These are phyloP conservation scores for Karstenula rhodostoma DNA, from an alignment of 2,329 filamentous ascomycete genomes.

Conservation along the genomic window DNA sequence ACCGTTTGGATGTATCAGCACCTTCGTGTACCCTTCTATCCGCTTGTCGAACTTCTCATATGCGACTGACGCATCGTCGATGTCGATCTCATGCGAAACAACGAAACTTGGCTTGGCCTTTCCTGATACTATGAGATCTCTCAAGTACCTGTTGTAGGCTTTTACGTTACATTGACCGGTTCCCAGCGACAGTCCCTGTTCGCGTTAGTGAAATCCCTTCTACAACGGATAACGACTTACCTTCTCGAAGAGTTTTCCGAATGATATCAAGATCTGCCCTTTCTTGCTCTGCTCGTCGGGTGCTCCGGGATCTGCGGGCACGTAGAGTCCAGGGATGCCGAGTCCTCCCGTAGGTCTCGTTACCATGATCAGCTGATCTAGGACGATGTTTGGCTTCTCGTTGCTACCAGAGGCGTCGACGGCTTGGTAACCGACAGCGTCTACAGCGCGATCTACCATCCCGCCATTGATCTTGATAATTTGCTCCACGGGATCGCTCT, in stretches of 20 bases:
- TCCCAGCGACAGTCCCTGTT: slow-evolving; percentile 65
- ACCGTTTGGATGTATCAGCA: slow-evolving; percentile 72
- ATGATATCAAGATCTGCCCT: slow-evolving; percentile 69
- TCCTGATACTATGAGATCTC: slow-evolving; percentile 71
- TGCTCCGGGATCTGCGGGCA: slow-evolving; percentile 67
- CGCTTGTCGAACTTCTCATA: slow-evolving; percentile 73
- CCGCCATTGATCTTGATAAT: slow-evolving; percentile 67
- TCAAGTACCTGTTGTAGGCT: slow-evolving; percentile 70
- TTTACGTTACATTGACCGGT: slow-evolving; percentile 75
- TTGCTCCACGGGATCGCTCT: slow-evolving; percentile 66
- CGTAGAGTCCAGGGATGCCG: slow-evolving; percentile 66
- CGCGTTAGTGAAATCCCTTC: slow-evolving; percentile 9
- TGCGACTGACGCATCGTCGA: slow-evolving; percentile 67
- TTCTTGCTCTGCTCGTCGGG: slow-evolving; percentile 68
- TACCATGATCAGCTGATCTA: slow-evolving; percentile 70
- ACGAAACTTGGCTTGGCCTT: slow-evolving; percentile 73
- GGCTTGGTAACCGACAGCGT: slow-evolving; percentile 73
- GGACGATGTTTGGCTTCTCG: slow-evolving; percentile 69
- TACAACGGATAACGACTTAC: slow-evolving; percentile 39
- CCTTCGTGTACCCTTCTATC: slow-evolving; percentile 73
- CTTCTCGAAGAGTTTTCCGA: slow-evolving; percentile 75
- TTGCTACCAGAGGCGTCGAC: slow-evolving; percentile 62
- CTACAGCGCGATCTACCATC: slow-evolving; percentile 70
- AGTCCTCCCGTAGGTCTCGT: slow-evolving; percentile 68
- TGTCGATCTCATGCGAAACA: slow-evolving; percentile 69